Evolutionary conservation across 345 rosid genomes (phyloP), one percentile per base, ranked within the genome.

Genomic region (Bruguiera sexangula): DNA sequence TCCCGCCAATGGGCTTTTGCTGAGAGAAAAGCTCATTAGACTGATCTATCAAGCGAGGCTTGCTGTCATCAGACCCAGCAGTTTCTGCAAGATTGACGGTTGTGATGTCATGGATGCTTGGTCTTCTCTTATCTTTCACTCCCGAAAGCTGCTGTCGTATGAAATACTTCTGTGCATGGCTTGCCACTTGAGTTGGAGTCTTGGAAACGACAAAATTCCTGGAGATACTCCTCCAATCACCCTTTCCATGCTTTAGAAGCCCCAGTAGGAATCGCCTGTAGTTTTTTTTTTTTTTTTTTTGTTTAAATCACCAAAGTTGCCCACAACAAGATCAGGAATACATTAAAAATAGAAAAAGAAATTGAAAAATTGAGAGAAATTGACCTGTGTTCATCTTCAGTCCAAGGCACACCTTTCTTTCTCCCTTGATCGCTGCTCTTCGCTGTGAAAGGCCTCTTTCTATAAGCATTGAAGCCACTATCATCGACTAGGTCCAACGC

Each of bases 161-260:
- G 71, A 88, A 95, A 80, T 95, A 95, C 80, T 95, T 95, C 74
- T 95, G 99, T 15, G 99, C 99, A 71, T 95, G 99, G 82, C 98
- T 95, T 13, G 99, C 99, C 6, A 95, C 99, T 79, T 95, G 99
- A 29, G 98, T 92, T 22, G 99, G 96, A 1, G 99, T 92, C 85
- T 92, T 92, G 0, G 98, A 82, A 63, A 85, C 79, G 9, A 95
- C 99, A 32, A 81, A 90, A 69, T 95, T 88, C 65, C 98, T 73
- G 0, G 99, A 92, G 30, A 95, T 95, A 76, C 83, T 95, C 84
- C 99, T 90, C 99, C 99, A 95, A 32, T 95, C 99, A 60, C 99
- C 99, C 85, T 90, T 95, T 5, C 99, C 98, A 66, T 90, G 90
- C 79, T 86, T 87, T 9, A 90, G 61, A 48, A 95, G 91, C 60